Percentiles rank a stretch among this genome's conserved stretches.
phyloP scores from a whole-genome alignment of 2,329 filamentous ascomycete species.

The Didymella pinodella region DNA sequence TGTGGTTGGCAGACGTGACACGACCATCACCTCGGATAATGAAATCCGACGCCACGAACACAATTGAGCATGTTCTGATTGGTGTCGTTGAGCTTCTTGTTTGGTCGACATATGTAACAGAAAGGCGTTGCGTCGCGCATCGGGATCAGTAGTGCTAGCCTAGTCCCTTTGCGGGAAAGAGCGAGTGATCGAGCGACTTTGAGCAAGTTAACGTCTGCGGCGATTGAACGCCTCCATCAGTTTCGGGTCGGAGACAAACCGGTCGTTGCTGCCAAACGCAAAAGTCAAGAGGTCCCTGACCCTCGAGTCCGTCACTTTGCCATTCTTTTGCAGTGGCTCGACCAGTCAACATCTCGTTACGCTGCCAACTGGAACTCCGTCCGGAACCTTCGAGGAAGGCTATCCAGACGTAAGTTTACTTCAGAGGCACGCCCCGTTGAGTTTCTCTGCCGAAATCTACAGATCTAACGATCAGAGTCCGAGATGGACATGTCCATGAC shows the following conservation, averaged over 20 bases:
- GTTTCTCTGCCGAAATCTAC: too few relatives aligned
- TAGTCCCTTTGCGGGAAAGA: slow-evolving; percentile 4
- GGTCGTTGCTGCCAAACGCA: background rate
- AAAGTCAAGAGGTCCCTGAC: background rate
- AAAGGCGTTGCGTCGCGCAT: background rate
- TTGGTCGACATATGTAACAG: background rate
- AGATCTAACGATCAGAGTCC: too few relatives aligned
- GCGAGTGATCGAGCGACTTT: slow-evolving; percentile 20
- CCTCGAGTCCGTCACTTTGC: background rate
- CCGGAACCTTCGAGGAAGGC: background rate
- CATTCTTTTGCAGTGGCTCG: background rate
- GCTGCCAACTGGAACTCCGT: background rate
- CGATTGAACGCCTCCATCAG: background rate
- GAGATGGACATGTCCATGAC: slow-evolving; percentile 15
- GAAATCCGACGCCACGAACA: background rate
- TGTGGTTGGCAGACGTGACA: background rate
- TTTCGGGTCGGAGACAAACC: background rate
- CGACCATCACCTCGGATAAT: background rate
- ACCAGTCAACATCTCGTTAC: too few relatives aligned
- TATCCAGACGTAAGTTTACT: too few relatives aligned
- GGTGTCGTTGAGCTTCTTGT: background rate
- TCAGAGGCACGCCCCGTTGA: too few relatives aligned
- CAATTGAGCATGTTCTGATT: slow-evolving; percentile 7
- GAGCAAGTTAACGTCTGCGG: slow-evolving; percentile 24
- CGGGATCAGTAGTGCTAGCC: background rate